Percentiles rank a stretch among this genome's conserved stretches.
These are phyloP conservation scores for Pleurotus giganteus DNA, from an alignment of 768 basidiomycete species.

Conservation along the genomic window DNA sequence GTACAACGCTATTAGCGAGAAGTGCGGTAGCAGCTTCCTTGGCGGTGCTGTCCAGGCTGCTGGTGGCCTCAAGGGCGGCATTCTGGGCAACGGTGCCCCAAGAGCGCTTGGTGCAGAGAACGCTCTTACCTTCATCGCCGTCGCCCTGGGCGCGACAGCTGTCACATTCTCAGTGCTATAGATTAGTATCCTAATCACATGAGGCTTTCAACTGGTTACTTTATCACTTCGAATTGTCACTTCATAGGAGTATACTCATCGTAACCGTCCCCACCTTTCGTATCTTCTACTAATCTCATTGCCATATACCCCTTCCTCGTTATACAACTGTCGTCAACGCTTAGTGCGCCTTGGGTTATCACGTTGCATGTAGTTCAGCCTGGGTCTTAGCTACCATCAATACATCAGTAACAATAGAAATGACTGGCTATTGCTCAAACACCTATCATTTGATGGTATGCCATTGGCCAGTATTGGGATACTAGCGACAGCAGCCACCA, in stretches of 20 bases:
- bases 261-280: constrained; percentile 3
- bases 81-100: constrained; percentile 24
- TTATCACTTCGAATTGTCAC: background rate
- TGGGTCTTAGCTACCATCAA: constrained; percentile 3
- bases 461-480: no score
- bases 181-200: background rate
- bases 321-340: background rate
- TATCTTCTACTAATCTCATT: constrained; percentile 8
- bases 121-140: constrained; percentile 2
- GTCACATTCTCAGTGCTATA: constrained; percentile 5
- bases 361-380: background rate
- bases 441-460: no score
- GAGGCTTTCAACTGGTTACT: background rate
- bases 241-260: background rate
- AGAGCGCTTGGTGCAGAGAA: constrained; percentile 12
- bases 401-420: background rate
- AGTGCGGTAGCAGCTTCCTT: constrained; percentile 75
- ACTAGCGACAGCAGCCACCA: no score
- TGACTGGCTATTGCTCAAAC: background rate
- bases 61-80: constrained; percentile 48
- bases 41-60: constrained; percentile 66
- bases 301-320: constrained; percentile 6
- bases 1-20: constrained; percentile 57
- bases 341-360: background rate
- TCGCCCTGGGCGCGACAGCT: constrained; percentile 5